Base-by-base conservation (phyloP, 1,284 basidiomycete genomes). In the Pseudozyma sp. region DNA sequence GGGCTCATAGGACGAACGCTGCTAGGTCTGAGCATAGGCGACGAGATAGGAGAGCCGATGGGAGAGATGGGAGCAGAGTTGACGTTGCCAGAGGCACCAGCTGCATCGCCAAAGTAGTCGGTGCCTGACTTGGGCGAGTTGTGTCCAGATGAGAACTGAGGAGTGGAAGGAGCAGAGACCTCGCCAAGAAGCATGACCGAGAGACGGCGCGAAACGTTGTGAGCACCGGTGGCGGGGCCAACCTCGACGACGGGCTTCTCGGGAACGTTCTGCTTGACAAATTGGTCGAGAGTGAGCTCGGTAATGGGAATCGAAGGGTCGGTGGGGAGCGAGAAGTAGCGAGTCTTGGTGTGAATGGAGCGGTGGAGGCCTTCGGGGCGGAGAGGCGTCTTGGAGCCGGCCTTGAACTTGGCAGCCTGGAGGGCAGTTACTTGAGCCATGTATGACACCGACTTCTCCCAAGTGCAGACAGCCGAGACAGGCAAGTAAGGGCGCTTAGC, bases 381-480 rank as follows among this genome's bases (percentile, higher is more conserved):
- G 57, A 68, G 54, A 16, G 65, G 64, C 51, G 52, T 52, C 64
- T 67, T 65, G 54, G 62, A 70, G 13, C 70, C 70, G 1, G 59
- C 51, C 59, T 72, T 66, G 57, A 73, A 66, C 65, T 74, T 77
- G 62, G 70, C 75, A 9, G 59, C 52, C 49, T 66, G 71, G 16
- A 71, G 48, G 3, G 66, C 61, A 5, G 57, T 62, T 16, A 77
- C 75, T 48, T 77, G 56, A n/a, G 70, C 75, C 13, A 77, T 55
- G 61, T 69, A 63, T 12, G 61, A 66, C 50, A 62, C 44, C 39
- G 65, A 75, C 51, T 62, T 65, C 67, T 79, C 67, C 76, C 75
- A 77, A 3, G 71, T 64, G 70, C 77, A 79, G 9, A 67, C 62
- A 6, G 76, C 76, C 40, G 75, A 69, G 40, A 78, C 69, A 9